A percentile compares a stretch with the other conserved stretches of the same genome.
phyloP scores from a whole-genome alignment of 192 early-diverging fungal species.

The Coemansia sp. region DNA sequence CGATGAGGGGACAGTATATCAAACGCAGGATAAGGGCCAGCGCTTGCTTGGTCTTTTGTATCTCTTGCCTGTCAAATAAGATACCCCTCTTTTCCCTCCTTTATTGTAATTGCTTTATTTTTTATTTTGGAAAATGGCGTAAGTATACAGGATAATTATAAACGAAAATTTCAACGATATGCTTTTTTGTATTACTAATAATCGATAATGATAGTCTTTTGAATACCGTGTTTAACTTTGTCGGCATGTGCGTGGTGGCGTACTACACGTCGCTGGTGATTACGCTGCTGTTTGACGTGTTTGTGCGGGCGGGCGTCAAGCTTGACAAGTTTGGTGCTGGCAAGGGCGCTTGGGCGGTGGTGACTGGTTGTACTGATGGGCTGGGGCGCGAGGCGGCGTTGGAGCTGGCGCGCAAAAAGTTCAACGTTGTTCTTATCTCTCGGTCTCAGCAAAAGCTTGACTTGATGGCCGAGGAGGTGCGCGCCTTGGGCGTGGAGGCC shows the following conservation, averaged over 20 bases:
- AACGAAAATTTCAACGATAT: background rate
- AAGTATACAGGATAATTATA: background rate
- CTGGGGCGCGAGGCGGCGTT: constrained; percentile 94
- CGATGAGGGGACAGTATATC: background rate
- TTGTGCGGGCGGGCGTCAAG: constrained; percentile 40
- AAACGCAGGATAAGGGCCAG: background rate
- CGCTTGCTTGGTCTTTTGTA: background rate
- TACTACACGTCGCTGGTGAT: constrained; percentile 46
- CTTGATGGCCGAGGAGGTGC: constrained; percentile 67
- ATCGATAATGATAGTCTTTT: constrained; percentile 23
- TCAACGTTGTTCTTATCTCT: constrained; percentile 85
- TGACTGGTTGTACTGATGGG: constrained; percentile 97
- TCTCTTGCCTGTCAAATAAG: background rate
- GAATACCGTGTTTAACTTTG: constrained; percentile 44
- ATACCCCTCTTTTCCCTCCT: background rate
- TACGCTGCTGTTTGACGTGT: constrained; percentile 51
- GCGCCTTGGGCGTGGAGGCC: constrained; percentile 62
- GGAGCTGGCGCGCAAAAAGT: constrained; percentile 80
- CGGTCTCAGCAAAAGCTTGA: constrained; percentile 84
- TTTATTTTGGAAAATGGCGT: constrained; percentile 3
- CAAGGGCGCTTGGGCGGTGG: constrained; percentile 63
- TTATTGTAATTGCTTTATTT: background rate
- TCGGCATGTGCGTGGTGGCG: constrained; percentile 52
- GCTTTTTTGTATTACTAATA: background rate
- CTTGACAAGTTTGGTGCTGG: constrained; percentile 56